Base-by-base conservation (phyloP, 352 stramenopile species). In the Pythium periplocum region DNA sequence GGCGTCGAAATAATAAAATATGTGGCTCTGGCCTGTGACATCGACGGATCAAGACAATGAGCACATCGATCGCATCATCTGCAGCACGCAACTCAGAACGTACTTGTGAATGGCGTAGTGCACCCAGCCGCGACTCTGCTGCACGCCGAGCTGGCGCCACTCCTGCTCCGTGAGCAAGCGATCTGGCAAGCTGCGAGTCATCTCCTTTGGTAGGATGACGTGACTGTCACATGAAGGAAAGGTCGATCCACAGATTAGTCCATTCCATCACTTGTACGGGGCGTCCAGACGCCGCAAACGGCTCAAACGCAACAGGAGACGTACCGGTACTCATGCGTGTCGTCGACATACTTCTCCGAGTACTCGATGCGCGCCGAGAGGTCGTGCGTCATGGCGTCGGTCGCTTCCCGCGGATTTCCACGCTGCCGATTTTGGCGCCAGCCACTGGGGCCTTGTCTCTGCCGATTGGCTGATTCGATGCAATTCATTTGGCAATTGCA, bases 31-130 rank as follows among this genome's bases (percentile, higher is more conserved):
- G 97, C 51, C 96, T 97, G 57, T 38, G 53, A 41, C 42, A 36
- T 33, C 48, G 35, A 53, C 6, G 45, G 26, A 37, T 39, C n/a
- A 44, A 1, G 4, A 7, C 30, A 57, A 12, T 30, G 2, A 12
- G 30, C 11, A 38, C 40, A n/a, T 39, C 17, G 30, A 55, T 55
- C n/a, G 6, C 39, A 8, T n/a, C 41, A 36, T 59, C 34, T 3
- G 35, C 11, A 45, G 6, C 2, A 44, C 41, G 26, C n/a, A 0
- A 36, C 1, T 5, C 30, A 50, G 2, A 50, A 84, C 87, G 55
- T 74, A 97, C 88, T 97, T 96, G 76, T 99, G 97, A 63, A 99
- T 98, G 37, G 96, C 96, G 76, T 99, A 99, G 75, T 99, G 97
- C 63, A 98, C 88, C 97, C 97, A 99, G 45, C 97, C 97, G 42